phyloP scores from a whole-genome alignment of 257 asterid species.

The Nicotiana knightiana region DNA sequence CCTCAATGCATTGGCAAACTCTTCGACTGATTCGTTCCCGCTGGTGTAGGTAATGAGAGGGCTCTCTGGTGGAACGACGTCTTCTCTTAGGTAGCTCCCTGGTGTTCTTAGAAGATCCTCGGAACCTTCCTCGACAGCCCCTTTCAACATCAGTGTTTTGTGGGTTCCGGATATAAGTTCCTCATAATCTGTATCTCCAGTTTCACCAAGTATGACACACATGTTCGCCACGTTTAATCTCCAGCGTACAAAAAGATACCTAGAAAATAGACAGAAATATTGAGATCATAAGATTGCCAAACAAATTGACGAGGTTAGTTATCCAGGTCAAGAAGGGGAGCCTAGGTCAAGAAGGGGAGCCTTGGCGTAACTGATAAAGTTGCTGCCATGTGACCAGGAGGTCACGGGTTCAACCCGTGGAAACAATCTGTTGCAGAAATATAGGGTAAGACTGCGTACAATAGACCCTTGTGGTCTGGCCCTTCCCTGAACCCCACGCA shows the following conservation, averaged over 20 bases:
- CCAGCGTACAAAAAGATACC: slow-evolving; percentile 90
- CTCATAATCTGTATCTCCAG: slow-evolving; percentile 83
- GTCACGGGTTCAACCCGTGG: no score
- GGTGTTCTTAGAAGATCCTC: slow-evolving; percentile 65
- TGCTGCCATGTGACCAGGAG: no score
- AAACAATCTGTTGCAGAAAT: no score
- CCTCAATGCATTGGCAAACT: slow-evolving; percentile 43
- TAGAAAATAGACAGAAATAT: neutral
- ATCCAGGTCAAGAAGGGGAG: neutral
- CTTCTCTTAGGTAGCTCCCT: slow-evolving; percentile 73
- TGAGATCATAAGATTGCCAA: neutral
- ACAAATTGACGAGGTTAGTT: neutral
- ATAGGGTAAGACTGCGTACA: no score
- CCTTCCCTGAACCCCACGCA: no score
- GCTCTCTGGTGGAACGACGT: slow-evolving; percentile 60
- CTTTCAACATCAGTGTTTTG: slow-evolving; percentile 63
- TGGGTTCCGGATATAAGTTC: slow-evolving; percentile 75
- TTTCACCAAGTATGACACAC: slow-evolving; percentile 80
- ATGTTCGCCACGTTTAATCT: slow-evolving; percentile 66
- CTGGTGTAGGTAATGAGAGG: slow-evolving; percentile 37
- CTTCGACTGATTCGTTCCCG: slow-evolving; percentile 41
- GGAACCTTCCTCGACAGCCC: slow-evolving; percentile 53
- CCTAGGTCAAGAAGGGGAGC: neutral
- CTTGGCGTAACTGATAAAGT: no score
- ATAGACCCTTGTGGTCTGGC: no score